Conservation (phyloP, 306 rosid genomes). For the Rosa lucieae region DNA sequence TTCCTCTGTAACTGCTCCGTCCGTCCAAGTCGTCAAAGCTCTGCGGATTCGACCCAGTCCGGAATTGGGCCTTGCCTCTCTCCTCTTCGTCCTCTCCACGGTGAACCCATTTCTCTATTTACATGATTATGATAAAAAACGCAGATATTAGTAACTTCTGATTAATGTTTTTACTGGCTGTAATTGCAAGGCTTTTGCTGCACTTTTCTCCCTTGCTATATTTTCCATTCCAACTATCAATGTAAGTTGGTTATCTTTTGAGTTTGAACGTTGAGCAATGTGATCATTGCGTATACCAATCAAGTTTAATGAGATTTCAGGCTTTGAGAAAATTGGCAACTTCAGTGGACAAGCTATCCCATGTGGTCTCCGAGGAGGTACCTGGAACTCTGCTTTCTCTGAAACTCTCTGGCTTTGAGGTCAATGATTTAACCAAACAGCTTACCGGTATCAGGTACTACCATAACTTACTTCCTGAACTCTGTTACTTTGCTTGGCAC, state of each 20-base stretch:
- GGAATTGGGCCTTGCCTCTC: slow-evolving; percentile 18
- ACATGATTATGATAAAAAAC: neutral
- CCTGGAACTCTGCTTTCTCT: slow-evolving; percentile 53
- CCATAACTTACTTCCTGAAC: neutral
- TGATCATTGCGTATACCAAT: neutral
- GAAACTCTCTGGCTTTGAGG: slow-evolving; percentile 57
- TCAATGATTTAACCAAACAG: slow-evolving; percentile 49
- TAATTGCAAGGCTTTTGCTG: slow-evolving; percentile 39
- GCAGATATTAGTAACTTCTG: neutral
- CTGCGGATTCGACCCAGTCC: slow-evolving; percentile 20
- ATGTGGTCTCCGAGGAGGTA: slow-evolving; percentile 45
- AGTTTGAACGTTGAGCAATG: neutral
- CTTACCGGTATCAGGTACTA: slow-evolving; percentile 44
- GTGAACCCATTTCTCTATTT: neutral
- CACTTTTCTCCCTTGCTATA: slow-evolving; percentile 42
- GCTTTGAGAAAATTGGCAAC: slow-evolving; percentile 50
- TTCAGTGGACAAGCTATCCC: slow-evolving; percentile 42
- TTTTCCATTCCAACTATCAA: slow-evolving; percentile 48
- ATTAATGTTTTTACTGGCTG: neutral
- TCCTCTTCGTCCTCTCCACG: slow-evolving; percentile 30
- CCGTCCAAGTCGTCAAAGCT: neutral
- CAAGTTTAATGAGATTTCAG: slow-evolving; percentile 22
- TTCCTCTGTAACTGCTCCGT: neutral
- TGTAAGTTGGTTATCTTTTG: too few species aligned
- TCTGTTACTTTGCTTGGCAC: slow-evolving; percentile 15